Conservation (phyloP, 352 stramenopile species). For the Phytophthora uliginosa region DNA sequence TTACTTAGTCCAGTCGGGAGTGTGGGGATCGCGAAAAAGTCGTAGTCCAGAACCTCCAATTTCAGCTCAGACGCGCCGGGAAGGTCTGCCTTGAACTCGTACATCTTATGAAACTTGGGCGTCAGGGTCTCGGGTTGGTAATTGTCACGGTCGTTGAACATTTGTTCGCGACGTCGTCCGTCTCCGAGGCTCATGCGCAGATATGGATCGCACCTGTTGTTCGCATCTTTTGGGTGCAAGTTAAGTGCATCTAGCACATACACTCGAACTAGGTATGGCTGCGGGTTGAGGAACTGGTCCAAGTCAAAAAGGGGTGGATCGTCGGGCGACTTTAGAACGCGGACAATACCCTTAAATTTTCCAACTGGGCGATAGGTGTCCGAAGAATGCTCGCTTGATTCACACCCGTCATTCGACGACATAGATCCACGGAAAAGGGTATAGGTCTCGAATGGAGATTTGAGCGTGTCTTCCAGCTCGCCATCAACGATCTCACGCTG, state of each 20-base stretch:
- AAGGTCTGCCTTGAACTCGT: constrained; percentile 92
- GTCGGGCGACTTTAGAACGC: constrained; percentile 77
- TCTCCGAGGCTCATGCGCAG: constrained; percentile 86
- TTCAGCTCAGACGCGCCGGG: constrained; percentile 79
- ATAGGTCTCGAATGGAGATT: constrained; percentile 89
- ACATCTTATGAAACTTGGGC: constrained; percentile 93
- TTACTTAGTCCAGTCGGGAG: constrained; percentile 66
- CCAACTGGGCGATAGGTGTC: constrained; percentile 72
- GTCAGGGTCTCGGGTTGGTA: constrained; percentile 78
- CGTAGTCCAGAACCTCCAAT: constrained; percentile 78
- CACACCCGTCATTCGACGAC: constrained; percentile 47
- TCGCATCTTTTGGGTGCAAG: constrained; percentile 84
- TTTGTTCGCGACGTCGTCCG: constrained; percentile 62
- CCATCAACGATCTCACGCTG: constrained; percentile 60
- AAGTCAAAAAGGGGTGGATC: constrained; percentile 82
- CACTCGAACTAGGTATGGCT: constrained; percentile 86
- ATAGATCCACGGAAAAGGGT: constrained; percentile 70
- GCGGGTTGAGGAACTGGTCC: constrained; percentile 76
- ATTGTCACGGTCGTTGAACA: constrained; percentile 87
- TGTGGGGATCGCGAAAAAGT: constrained; percentile 73
- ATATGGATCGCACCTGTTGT: constrained; percentile 91
- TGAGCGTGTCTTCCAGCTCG: constrained; percentile 74
- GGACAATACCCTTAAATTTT: constrained; percentile 92
- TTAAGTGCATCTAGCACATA: constrained; percentile 89
- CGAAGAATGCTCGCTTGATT: constrained; percentile 31